A percentile compares a stretch with the other conserved stretches of the same genome.
Evolutionary conservation across 257 asterid species (phyloP).

Genomic region (Gentiana macrophylla): DNA sequence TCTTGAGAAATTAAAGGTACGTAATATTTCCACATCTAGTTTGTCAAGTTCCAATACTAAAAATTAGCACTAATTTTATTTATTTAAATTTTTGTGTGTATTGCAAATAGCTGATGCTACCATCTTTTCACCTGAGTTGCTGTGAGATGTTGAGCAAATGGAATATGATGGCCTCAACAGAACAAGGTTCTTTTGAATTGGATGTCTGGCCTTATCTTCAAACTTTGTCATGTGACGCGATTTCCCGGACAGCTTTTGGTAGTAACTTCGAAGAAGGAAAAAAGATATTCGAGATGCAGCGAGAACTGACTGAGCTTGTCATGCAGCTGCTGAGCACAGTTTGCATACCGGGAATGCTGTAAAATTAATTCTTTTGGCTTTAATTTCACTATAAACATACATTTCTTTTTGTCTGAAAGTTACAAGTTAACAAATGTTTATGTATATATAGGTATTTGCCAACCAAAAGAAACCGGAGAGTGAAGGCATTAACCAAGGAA

Average conservation of each 20-base stretch:
- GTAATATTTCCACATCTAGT: no score
- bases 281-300: constrained; percentile 8
- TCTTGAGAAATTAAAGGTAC: constrained; percentile 20
- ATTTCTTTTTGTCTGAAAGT: no score
- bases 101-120: constrained; percentile 11
- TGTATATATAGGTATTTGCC: constrained; percentile 22
- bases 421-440: no score
- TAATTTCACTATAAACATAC: neutral
- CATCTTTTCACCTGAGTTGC: constrained; percentile 5
- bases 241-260: constrained; percentile 11
- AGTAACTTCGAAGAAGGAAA: constrained; percentile 12
- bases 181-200: constrained; percentile 8
- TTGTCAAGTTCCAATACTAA: rapidly evolving
- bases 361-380: neutral
- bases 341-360: constrained; percentile 8
- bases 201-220: constrained; percentile 14
- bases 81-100: no score
- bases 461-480: constrained; percentile 26
- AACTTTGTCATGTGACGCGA: constrained; percentile 8
- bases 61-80: neutral
- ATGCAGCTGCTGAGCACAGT: neutral
- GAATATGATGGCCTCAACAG: neutral
- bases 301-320: constrained; percentile 3
- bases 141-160: constrained; percentile 4
- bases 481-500: constrained; percentile 16